A percentile compares a stretch with the other conserved stretches of the same genome.
Conservation (phyloP, 2,329 filamentous ascomycete genomes). For the Ophiostoma australiae region DNA sequence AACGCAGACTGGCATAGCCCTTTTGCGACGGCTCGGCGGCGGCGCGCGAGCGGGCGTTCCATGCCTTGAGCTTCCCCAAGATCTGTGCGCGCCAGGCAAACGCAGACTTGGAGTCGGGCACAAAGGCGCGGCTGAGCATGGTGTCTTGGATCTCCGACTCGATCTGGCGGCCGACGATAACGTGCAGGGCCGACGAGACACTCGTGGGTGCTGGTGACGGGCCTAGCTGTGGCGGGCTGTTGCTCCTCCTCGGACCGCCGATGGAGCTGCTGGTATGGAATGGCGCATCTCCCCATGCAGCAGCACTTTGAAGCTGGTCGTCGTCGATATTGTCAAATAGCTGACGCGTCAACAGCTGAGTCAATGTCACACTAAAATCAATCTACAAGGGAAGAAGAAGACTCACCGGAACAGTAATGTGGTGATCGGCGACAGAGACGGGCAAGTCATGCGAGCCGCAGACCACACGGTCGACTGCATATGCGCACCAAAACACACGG, state of each 20-base stretch:
- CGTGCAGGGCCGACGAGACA: constrained; percentile 32
- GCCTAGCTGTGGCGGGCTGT: not conserved
- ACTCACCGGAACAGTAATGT: constrained; percentile 31
- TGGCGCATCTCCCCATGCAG: not conserved
- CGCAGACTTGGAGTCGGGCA: constrained; percentile 27
- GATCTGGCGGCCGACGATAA: constrained; percentile 31
- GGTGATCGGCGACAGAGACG: constrained; percentile 30
- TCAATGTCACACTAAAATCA: not conserved
- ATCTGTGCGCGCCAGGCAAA: constrained; percentile 30
- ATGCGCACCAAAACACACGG: constrained; percentile 34
- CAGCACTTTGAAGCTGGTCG: constrained; percentile 27
- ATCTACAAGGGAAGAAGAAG: too few species aligned
- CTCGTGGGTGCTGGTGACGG: constrained; percentile 26
- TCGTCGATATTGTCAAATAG: constrained; percentile 32
- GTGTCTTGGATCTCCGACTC: constrained; percentile 32
- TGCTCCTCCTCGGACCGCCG: not conserved
- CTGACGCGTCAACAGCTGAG: not conserved
- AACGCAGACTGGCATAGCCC: constrained; percentile 28
- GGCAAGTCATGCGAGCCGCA: constrained; percentile 32
- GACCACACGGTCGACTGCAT: constrained; percentile 32
- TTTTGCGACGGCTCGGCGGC: constrained; percentile 29
- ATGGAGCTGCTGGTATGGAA: not conserved
- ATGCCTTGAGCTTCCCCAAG: constrained; percentile 29
- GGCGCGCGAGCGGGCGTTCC: constrained; percentile 27
- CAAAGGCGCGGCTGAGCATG: constrained; percentile 30